A percentile compares a stretch with the other conserved stretches of the same genome.
These are phyloP conservation scores for Beauveria pseudobassiana DNA, from an alignment of 2,329 filamentous ascomycete species.

Conservation along the genomic window DNA sequence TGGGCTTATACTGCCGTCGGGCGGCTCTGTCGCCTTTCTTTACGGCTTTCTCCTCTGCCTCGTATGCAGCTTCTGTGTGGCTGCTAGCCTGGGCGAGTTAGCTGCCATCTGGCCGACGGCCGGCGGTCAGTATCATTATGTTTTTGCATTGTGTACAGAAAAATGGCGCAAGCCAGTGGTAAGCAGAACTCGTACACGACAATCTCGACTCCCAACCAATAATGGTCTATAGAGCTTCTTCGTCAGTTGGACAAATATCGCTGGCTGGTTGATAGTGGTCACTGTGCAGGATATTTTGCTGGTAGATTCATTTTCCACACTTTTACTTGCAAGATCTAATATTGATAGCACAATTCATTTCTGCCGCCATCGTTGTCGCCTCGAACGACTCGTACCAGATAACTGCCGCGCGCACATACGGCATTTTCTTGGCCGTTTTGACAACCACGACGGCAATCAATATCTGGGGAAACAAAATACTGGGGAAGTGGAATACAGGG, in stretches of 20 bases:
- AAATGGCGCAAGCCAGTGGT: slow-evolving; percentile 32
- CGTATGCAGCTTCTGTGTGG: slow-evolving; percentile 34
- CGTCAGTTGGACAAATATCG: slow-evolving; percentile 38
- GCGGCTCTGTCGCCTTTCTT: slow-evolving; percentile 33
- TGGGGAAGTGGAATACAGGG: slow-evolving; percentile 34
- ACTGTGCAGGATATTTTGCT: slow-evolving; percentile 36
- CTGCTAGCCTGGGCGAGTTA: slow-evolving; percentile 34
- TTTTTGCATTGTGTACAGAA: slow-evolving; percentile 31
- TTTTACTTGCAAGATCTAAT: accelerated
- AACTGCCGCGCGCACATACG: slow-evolving; percentile 32
- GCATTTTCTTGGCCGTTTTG: slow-evolving; percentile 33
- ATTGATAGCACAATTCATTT: slow-evolving; percentile 32
- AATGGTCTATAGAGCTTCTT: slow-evolving; percentile 29
- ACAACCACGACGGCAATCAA: slow-evolving; percentile 31
- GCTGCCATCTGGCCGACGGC: slow-evolving; percentile 38
- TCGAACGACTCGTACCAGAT: slow-evolving; percentile 30
- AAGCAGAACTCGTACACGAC: neutral
- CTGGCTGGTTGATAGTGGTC: slow-evolving; percentile 37
- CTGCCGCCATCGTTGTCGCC: slow-evolving; percentile 32
- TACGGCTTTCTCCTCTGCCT: slow-evolving; percentile 41
- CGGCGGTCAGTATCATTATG: slow-evolving; percentile 39
- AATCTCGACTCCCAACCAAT: neutral
- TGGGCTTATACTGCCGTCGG: slow-evolving; percentile 34
- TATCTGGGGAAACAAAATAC: slow-evolving; percentile 32
- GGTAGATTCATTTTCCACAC: slow-evolving; percentile 19